phyloP scores from a whole-genome alignment of 257 asterid species.

The Przewalskia tangutica region DNA sequence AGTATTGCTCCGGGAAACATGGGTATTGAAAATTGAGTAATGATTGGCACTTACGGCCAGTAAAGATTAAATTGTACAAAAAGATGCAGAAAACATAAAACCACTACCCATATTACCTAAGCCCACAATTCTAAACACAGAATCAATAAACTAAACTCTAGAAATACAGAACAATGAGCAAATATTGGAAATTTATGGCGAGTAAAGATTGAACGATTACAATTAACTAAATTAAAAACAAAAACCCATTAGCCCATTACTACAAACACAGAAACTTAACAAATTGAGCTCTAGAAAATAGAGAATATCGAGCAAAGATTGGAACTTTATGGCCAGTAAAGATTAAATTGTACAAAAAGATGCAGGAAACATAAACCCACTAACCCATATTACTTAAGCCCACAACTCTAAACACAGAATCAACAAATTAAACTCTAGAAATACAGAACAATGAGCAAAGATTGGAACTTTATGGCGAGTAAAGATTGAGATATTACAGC shows the following conservation, averaged over 20 bases:
- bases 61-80: not conserved
- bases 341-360: not conserved
- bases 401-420: not conserved
- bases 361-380: not conserved
- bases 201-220: not conserved
- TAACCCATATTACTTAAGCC: not conserved
- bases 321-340: not conserved
- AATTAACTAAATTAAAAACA: not conserved
- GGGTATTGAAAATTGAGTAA: not conserved
- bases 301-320: not conserved
- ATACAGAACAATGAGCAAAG: not conserved
- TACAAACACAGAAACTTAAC: not conserved
- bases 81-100: not conserved
- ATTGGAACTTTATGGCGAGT: not conserved
- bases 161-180: not conserved
- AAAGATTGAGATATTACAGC: not conserved
- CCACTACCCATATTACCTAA: not conserved
- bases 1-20: not conserved
- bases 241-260: not conserved
- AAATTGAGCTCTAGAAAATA: not conserved
- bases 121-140: not conserved
- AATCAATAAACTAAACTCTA: not conserved
- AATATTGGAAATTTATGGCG: not conserved
- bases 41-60: not conserved
- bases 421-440: not conserved